phyloP scores from a whole-genome alignment of 176 grass and related monocot species.

The Avena insularis region DNA sequence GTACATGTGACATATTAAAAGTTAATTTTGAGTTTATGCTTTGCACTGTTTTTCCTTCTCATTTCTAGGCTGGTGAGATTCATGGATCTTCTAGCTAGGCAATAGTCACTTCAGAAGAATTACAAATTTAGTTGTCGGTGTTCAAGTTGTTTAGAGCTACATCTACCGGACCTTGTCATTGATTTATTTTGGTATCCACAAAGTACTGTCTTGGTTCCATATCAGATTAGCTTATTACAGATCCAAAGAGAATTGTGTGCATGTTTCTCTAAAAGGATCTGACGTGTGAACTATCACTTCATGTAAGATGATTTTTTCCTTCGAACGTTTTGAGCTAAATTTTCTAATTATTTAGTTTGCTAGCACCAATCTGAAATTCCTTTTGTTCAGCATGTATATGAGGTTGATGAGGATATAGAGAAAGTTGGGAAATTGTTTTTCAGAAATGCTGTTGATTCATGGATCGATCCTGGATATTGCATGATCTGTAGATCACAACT shows the following conservation, averaged over 20 bases:
- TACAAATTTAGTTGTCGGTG: slow-evolving; percentile 82
- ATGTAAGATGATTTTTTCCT: slow-evolving; percentile 55
- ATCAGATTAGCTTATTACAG: slow-evolving; percentile 40
- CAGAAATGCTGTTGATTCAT: slow-evolving; percentile 38
- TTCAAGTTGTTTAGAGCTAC: slow-evolving; percentile 76
- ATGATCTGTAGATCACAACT: slow-evolving; percentile 61
- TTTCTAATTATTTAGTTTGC: slow-evolving; percentile 2
- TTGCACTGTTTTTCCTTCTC: slow-evolving; percentile 6
- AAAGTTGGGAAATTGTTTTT: slow-evolving; percentile 59
- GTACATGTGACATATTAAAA: too few species aligned
- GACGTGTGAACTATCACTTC: slow-evolving; percentile 50
- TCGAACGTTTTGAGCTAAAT: background rate
- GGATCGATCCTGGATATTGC: slow-evolving; percentile 70
- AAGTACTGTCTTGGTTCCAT: background rate
- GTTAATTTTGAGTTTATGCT: background rate
- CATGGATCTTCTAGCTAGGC: slow-evolving; percentile 73
- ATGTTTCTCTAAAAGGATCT: slow-evolving; percentile 62
- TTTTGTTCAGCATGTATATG: slow-evolving; percentile 54
- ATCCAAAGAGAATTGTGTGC: slow-evolving; percentile 53
- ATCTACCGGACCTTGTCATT: slow-evolving; percentile 80
- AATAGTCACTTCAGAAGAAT: slow-evolving; percentile 62
- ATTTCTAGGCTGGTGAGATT: slow-evolving; percentile 65
- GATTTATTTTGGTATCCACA: slow-evolving; percentile 72
- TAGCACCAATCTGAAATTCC: slow-evolving; percentile 23
- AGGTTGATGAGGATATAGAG: slow-evolving; percentile 50